phyloP scores from a whole-genome alignment of 176 grass and related monocot genomes.

The Aegilops umbellulata region DNA sequence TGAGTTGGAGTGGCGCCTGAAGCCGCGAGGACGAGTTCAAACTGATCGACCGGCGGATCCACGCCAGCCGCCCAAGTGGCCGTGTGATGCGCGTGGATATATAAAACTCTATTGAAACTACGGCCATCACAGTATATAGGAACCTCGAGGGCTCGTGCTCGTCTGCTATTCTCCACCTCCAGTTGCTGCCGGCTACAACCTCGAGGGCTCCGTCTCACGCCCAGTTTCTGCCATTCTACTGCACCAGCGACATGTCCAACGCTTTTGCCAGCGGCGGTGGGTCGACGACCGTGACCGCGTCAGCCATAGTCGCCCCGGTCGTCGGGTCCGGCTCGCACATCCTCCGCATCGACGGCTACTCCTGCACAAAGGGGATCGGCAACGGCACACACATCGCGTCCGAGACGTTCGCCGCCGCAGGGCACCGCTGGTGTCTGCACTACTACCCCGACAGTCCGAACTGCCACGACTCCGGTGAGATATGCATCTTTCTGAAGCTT shows the following conservation, averaged over 20 bases:
- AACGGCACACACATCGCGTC: background rate
- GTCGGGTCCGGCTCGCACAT: background rate
- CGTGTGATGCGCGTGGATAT: too few species aligned
- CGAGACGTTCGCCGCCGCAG: background rate
- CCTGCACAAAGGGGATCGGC: background rate
- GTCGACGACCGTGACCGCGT: background rate
- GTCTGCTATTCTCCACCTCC: background rate
- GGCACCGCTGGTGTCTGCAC: background rate
- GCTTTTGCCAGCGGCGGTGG: background rate
- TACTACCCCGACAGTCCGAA: background rate
- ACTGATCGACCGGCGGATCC: too few species aligned
- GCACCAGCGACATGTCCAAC: background rate
- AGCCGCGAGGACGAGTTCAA: too few species aligned
- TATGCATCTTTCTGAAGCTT: background rate
- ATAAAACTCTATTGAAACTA: too few species aligned
- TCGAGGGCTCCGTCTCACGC: too few species aligned
- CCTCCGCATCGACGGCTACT: background rate
- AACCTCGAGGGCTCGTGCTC: too few species aligned
- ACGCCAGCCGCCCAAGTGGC: too few species aligned
- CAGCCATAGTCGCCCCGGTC: background rate
- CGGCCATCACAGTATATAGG: too few species aligned
- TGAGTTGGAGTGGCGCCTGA: too few species aligned
- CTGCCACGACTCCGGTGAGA: too few species aligned
- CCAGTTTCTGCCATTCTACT: background rate
- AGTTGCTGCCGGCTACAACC: background rate